Conservation (phyloP, 495 filamentous ascomycete species). For the Penicillium flavigenum region DNA sequence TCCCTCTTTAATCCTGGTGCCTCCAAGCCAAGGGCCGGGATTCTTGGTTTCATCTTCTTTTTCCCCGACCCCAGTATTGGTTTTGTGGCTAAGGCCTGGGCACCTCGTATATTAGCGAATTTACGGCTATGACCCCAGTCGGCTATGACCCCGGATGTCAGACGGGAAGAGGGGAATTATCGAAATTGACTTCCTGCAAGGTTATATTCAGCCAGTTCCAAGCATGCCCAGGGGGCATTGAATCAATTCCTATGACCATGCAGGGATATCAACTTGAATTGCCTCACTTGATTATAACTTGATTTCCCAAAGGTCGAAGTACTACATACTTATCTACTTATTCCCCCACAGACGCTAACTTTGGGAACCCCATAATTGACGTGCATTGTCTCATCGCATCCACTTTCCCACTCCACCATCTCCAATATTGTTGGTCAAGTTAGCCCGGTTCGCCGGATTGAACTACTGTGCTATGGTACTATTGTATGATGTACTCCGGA, state of each 20-base stretch:
- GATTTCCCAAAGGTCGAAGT: not conserved
- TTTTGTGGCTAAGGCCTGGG: slow-evolving; percentile 10
- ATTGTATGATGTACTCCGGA: not conserved
- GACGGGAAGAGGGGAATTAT: not conserved
- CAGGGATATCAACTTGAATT: not conserved
- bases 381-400: slow-evolving; percentile 1
- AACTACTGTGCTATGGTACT: not conserved
- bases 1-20: not conserved
- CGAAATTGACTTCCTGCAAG: not conserved
- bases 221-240: no score
- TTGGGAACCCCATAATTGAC: slow-evolving; percentile 5
- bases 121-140: not conserved
- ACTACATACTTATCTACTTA: not conserved
- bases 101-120: slow-evolving; percentile 2
- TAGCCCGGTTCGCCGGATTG: not conserved
- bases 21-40: not conserved
- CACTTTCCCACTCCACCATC: slow-evolving; percentile 1
- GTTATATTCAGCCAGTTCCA: no score
- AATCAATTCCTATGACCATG: not conserved
- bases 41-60: not conserved
- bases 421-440: slow-evolving; percentile 2
- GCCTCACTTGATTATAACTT: not conserved
- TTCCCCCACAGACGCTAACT: slow-evolving; percentile 1
- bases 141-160: not conserved
- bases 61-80: not conserved